A percentile compares a stretch with the other conserved stretches of the same genome.
These are phyloP conservation scores for Salix exigua DNA, from an alignment of 345 rosid genomes.

Conservation along the genomic window DNA sequence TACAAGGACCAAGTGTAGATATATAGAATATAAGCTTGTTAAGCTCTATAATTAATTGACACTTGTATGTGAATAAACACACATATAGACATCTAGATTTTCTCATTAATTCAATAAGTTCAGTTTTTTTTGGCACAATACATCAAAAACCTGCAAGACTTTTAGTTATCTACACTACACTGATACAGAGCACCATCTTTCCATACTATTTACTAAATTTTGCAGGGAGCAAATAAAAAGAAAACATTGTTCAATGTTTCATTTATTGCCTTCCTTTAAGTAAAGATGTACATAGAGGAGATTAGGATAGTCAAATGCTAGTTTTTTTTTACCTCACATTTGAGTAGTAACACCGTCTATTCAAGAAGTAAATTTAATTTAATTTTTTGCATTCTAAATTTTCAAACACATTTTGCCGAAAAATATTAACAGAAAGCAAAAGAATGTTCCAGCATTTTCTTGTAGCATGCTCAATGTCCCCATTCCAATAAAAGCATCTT, in stretches of 20 bases:
- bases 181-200: not conserved
- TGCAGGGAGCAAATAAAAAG: not conserved
- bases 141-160: not conserved
- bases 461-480: not conserved
- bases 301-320: too few species aligned
- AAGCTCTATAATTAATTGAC: not conserved
- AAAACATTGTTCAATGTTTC: not conserved
- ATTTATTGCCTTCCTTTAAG: too few species aligned
- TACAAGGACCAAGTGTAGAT: slow-evolving; percentile 14
- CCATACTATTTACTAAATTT: not conserved
- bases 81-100: not conserved
- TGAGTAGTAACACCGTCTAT: too few species aligned
- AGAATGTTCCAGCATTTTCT: not conserved
- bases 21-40: not conserved
- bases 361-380: too few species aligned
- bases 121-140: not conserved
- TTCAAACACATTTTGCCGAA: not conserved
- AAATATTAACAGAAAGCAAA: too few species aligned
- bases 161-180: not conserved
- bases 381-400: too few species aligned
- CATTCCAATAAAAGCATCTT: not conserved
- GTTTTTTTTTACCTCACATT: too few species aligned
- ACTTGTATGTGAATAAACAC: not conserved
- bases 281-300: too few species aligned
- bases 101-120: not conserved